A percentile compares a stretch with the other conserved stretches of the same genome.
phyloP scores from a whole-genome alignment of 2,329 filamentous ascomycete species.

The Ceratocystis cubensis region DNA sequence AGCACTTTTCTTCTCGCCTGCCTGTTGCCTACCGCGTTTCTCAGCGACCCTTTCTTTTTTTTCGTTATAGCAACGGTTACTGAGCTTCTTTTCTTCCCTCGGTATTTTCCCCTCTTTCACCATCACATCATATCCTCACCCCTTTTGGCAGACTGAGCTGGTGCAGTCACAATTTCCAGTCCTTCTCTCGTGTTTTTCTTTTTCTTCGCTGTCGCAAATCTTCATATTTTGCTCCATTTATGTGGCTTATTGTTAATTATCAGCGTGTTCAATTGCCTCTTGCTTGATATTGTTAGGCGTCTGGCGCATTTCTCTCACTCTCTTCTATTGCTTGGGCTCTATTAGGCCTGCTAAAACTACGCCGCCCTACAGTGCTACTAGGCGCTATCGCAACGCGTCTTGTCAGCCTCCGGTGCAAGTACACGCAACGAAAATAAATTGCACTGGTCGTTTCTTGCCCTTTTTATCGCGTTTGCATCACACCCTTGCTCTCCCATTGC shows the following conservation, averaged over 20 bases:
- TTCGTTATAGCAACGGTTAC: constrained; percentile 10
- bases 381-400: constrained; percentile 17
- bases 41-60: constrained; percentile 5
- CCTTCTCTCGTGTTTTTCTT: neutral
- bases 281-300: neutral
- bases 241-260: neutral
- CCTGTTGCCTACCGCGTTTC: constrained; percentile 2
- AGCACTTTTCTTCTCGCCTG: neutral
- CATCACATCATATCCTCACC: neutral
- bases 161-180: neutral
- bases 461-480: constrained; percentile 3
- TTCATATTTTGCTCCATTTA: neutral
- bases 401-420: neutral
- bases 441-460: neutral
- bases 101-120: constrained; percentile 6
- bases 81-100: constrained; percentile 10
- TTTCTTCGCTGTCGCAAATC: neutral
- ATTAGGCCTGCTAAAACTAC: neutral
- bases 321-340: neutral
- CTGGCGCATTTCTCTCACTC: neutral
- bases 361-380: neutral
- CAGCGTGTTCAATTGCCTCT: neutral
- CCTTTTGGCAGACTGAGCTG: neutral
- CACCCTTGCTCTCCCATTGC: neutral
- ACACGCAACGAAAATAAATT: too few species aligned